Evolutionary conservation across 2,329 filamentous ascomycete genomes (phyloP).

Genomic region (Scytalidium sp.): DNA sequence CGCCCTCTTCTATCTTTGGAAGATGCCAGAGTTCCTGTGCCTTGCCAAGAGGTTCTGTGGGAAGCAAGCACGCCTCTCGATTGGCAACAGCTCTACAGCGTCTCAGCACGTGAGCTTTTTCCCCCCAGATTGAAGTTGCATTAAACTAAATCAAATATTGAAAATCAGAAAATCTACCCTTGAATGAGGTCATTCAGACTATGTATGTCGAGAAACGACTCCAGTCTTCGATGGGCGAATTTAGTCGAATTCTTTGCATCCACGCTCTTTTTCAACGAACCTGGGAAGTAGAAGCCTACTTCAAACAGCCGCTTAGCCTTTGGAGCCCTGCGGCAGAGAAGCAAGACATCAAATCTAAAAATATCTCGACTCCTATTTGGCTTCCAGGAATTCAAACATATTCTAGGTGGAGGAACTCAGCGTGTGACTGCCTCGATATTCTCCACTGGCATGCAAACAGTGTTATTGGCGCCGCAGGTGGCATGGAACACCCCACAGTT

Average conservation of each 20-base stretch:
- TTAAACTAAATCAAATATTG: background rate
- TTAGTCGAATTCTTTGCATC: slow-evolving; percentile 44
- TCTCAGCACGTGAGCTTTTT: slow-evolving; percentile 12
- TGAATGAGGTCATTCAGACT: slow-evolving; percentile 39
- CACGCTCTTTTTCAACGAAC: slow-evolving; percentile 47
- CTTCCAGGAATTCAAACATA: slow-evolving; percentile 44
- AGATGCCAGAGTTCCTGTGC: slow-evolving; percentile 36
- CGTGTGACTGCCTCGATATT: slow-evolving; percentile 39
- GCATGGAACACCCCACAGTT: slow-evolving; percentile 40
- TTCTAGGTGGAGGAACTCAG: slow-evolving; percentile 42
- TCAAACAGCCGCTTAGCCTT: slow-evolving; percentile 40
- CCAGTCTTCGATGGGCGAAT: slow-evolving; percentile 41
- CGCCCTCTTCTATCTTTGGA: slow-evolving; percentile 34
- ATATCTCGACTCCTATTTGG: slow-evolving; percentile 37
- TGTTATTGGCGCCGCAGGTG: slow-evolving; percentile 33
- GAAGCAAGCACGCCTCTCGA: slow-evolving; percentile 28
- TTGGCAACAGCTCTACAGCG: slow-evolving; percentile 28
- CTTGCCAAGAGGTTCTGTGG: slow-evolving; percentile 38
- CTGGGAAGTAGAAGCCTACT: slow-evolving; percentile 45
- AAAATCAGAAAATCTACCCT: slow-evolving; percentile 28
- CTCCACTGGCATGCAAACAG: slow-evolving; percentile 41
- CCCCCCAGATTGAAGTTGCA: slow-evolving; percentile 10
- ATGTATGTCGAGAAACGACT: slow-evolving; percentile 47
- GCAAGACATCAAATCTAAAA: slow-evolving; percentile 28
- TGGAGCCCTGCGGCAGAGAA: slow-evolving; percentile 41